These are phyloP conservation scores for Mucor racemosus DNA, from an alignment of 371 early-diverging fungal genomes.

Conservation along the genomic window DNA sequence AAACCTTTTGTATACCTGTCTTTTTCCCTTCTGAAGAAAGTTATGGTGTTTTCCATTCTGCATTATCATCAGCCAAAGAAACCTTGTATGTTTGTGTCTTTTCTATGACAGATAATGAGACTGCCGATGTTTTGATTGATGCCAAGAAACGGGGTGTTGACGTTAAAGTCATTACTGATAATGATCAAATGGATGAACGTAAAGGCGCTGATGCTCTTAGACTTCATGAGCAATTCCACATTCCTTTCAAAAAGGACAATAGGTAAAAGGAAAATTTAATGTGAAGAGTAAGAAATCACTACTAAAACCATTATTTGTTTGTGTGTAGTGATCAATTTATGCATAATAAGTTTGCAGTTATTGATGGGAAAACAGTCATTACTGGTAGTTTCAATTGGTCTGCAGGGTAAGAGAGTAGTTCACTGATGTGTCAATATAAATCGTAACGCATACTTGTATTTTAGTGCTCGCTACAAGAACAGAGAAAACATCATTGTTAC, in stretches of 20 bases:
- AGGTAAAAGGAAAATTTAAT: not conserved
- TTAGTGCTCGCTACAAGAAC: conserved; percentile 62
- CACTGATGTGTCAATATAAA: too few species aligned
- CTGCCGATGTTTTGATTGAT: conserved; percentile 53
- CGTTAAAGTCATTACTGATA: conserved; percentile 64
- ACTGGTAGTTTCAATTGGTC: conserved; percentile 62
- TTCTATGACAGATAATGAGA: conserved; percentile 63
- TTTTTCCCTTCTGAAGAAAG: conserved; percentile 62
- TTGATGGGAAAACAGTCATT: conserved; percentile 53
- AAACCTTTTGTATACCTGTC: conserved; percentile 54
- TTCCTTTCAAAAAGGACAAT: conserved; percentile 49
- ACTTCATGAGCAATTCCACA: conserved; percentile 49
- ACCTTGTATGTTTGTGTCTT: conserved; percentile 61
- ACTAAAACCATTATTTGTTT: too few species aligned
- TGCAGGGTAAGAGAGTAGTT: conserved; percentile 35
- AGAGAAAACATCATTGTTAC: conserved; percentile 65
- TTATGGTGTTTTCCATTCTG: conserved; percentile 46
- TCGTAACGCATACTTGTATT: not conserved
- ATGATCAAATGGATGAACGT: conserved; percentile 57
- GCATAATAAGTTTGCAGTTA: conserved; percentile 73
- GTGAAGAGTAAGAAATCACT: too few species aligned
- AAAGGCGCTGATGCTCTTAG: conserved; percentile 58
- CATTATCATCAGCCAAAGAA: conserved; percentile 51
- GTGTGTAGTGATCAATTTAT: conserved; percentile 51
- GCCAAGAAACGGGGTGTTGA: conserved; percentile 62